Conservation (phyloP, 805 yeast genomes). For the Yarrowia sp. region DNA sequence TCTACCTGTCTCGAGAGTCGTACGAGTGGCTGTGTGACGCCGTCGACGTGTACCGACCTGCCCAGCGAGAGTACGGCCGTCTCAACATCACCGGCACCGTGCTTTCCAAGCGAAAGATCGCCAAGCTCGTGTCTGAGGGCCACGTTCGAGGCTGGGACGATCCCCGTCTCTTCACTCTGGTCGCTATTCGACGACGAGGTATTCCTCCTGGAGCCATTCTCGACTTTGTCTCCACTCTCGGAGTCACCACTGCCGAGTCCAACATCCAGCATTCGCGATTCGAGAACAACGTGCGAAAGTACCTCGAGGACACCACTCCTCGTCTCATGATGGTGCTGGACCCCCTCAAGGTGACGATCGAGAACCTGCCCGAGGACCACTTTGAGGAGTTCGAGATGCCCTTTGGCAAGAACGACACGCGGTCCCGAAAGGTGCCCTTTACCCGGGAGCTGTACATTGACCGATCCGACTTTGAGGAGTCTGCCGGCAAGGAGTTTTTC, state of each 20-base stretch:
- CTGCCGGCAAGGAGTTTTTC: conserved; percentile 72
- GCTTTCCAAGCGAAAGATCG: conserved; percentile 93
- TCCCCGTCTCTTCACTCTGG: conserved; percentile 94
- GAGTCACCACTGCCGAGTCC: conserved; percentile 93
- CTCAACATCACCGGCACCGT: conserved; percentile 93
- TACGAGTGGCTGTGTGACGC: conserved; percentile 99
- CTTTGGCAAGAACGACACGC: conserved; percentile 79
- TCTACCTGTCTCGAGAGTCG: conserved; percentile 87
- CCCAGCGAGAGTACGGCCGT: conserved; percentile 98
- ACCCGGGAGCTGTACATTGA: conserved; percentile 83
- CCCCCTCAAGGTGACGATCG: conserved; percentile 83
- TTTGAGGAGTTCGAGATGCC: conserved; percentile 78
- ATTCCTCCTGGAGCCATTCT: conserved; percentile 98
- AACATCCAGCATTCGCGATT: conserved; percentile 90
- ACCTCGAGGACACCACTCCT: conserved; percentile 89
- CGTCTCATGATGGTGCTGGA: conserved; percentile 91
- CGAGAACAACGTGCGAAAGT: conserved; percentile 86
- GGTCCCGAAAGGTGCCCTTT: conserved; percentile 77
- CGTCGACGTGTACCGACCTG: conserved; percentile 94
- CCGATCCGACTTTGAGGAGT: conserved; percentile 80
- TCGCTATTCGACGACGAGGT: conserved; percentile 95
- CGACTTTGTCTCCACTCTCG: conserved; percentile 90
- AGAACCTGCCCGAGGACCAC: conserved; percentile 77
- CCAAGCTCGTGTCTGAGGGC: conserved; percentile 81
- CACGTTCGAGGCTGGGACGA: conserved; percentile 98